These are phyloP conservation scores for Sugiyamaella castrensis DNA, from an alignment of 1,139 yeast species.

Conservation along the genomic window DNA sequence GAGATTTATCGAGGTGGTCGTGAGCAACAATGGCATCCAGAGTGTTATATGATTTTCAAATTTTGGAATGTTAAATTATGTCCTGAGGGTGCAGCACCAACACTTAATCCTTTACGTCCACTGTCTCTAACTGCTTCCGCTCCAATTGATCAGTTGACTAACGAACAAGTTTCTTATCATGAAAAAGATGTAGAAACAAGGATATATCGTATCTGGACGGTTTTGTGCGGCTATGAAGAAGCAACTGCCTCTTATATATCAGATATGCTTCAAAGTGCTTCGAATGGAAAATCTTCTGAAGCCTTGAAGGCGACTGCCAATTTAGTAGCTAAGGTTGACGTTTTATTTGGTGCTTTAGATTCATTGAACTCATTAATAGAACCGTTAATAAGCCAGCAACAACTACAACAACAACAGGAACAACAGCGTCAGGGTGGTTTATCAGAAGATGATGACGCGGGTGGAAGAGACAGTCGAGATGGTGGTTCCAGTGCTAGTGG, in stretches of 20 bases:
- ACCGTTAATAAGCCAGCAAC: conserved; percentile 24
- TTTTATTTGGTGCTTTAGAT: conserved; percentile 76
- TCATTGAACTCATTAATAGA: conserved; percentile 32
- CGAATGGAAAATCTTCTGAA: conserved; percentile 65
- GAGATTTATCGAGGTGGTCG: conserved; percentile 91
- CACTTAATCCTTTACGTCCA: conserved; percentile 25
- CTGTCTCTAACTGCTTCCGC: conserved; percentile 22
- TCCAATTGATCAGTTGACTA: conserved; percentile 40
- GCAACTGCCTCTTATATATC: conserved; percentile 89
- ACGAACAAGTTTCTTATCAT: conserved; percentile 51
- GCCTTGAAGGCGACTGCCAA: conserved; percentile 75
- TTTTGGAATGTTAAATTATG: conserved; percentile 83
- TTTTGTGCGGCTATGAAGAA: conserved; percentile 86
- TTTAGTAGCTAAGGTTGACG: conserved; percentile 69
- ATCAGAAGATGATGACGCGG: conserved; percentile 11
- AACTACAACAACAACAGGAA: conserved; percentile 8
- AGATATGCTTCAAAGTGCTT: conserved; percentile 85
- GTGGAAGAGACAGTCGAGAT: conserved; percentile 10
- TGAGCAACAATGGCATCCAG: conserved; percentile 98
- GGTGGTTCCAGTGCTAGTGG: background rate
- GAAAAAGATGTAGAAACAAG: conserved; percentile 63
- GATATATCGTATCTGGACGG: conserved; percentile 83
- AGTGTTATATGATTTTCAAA: conserved; percentile 95
- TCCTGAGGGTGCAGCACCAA: conserved; percentile 29
- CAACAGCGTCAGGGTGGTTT: background rate